Base-by-base conservation (phyloP, 2,329 filamentous ascomycete species). In the Xylariaceae sp. region DNA sequence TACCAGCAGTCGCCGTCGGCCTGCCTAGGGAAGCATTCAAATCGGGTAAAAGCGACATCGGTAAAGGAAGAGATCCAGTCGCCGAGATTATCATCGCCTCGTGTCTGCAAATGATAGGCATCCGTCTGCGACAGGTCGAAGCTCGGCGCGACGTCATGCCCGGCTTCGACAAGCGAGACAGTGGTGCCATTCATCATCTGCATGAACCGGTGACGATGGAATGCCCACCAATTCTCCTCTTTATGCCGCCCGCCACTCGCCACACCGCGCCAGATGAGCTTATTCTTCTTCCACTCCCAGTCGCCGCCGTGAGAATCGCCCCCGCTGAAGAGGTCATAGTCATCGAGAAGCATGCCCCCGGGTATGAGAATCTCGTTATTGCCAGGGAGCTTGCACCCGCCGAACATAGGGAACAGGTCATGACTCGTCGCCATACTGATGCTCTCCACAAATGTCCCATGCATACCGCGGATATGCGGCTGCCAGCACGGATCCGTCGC, bases 121-220 rank as follows among this genome's bases (percentile, higher is more conserved):
- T 64, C 62, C 0, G 58, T 75, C 31, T 19, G 35, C 9, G 55
- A 30, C 26, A 81, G 65, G 19, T 72, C 71, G 61, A 80, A 82
- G 29, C 76, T 77, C 43, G 70, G 65, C n/a, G 76, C 63, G 26
- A 71, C 69, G 50, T 68, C 61, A 39, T 64, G 67, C n/a, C 67
- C 64, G 12, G 67, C 62, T 62, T 84, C 78, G 11, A 78, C 71
- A 19, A 68, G 65, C 30, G 67, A 67, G 29, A 84, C 78, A 26
- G 73, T 76, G 1, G 81, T 85, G 6, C 77, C 77, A 60, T 89
- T 88, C 54, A 86, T 72, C 82, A 88, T 85, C 53, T 82, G 75
- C 19, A 88, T 72, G 59, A 88, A 81, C 3, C 86, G 81, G 61
- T 86, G 84, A 27, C 86, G 81, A 52, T 88, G 85, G 61, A 87